A percentile compares a stretch with the other conserved stretches of the same genome.
Conservation (phyloP, 805 yeast species). For the Lachancea sp. region DNA sequence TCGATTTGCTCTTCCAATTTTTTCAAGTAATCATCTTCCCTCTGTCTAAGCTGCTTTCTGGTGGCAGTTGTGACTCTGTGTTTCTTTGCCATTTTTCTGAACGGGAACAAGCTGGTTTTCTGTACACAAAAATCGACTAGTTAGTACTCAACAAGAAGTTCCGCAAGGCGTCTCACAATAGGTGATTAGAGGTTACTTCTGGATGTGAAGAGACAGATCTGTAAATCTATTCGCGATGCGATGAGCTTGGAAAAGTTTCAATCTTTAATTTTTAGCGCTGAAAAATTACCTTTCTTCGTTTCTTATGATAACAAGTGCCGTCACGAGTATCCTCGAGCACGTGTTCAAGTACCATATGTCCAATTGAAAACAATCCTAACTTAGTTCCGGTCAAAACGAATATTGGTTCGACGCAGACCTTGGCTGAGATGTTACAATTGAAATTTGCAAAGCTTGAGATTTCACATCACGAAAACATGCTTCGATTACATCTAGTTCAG, state of each 20-base stretch:
- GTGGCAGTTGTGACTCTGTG: conserved; percentile 29
- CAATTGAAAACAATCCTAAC: no score
- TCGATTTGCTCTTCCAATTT: conserved; percentile 46
- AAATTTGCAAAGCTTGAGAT: no score
- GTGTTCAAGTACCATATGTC: no score
- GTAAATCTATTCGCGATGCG: conserved; percentile 7
- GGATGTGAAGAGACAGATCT: neutral
- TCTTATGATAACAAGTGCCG: neutral
- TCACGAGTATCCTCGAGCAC: neutral
- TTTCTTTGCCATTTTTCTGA: conserved; percentile 34
- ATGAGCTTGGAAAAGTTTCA: conserved; percentile 14
- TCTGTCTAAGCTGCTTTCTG: conserved; percentile 35
- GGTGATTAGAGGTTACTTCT: neutral
- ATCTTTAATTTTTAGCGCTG: conserved; percentile 1
- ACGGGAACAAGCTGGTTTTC: neutral
- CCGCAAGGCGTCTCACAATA: no score
- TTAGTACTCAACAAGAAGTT: no score
- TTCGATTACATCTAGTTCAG: no score
- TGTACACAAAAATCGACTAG: no score
- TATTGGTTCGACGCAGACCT: no score
- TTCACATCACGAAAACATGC: no score
- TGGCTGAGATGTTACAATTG: no score
- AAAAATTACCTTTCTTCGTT: neutral
- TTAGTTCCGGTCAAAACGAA: no score
- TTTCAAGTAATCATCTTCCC: conserved; percentile 34